Evolutionary conservation across 306 rosid genomes (phyloP).

Genomic region (Coriaria nepalensis): DNA sequence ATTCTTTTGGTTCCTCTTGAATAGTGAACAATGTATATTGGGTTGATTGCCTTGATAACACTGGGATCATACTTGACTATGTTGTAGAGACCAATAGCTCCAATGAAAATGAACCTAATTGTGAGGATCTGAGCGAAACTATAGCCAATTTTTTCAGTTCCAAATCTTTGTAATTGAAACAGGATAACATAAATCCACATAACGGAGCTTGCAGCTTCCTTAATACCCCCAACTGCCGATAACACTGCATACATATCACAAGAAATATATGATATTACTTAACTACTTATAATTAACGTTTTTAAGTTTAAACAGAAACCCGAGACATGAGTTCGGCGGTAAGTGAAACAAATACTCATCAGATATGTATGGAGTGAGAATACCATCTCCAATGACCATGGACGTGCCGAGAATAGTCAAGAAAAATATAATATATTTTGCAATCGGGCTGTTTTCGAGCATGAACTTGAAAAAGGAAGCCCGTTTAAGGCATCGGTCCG

Average conservation of each 20-base stretch:
- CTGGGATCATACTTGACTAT: background rate
- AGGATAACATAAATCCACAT: background rate
- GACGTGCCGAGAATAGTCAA: no score
- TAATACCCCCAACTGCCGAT: background rate
- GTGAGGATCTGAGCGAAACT: background rate
- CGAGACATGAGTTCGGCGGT: no score
- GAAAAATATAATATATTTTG: background rate
- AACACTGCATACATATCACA: no score
- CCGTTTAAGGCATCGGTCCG: background rate
- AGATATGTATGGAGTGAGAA: slow-evolving; percentile 1
- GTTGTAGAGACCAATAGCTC: background rate
- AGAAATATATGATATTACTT: no score
- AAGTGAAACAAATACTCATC: no score
- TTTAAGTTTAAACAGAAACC: no score
- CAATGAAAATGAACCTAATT: background rate
- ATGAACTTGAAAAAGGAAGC: background rate
- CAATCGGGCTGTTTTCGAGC: background rate
- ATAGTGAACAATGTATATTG: background rate
- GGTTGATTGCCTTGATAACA: background rate
- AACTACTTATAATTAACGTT: no score
- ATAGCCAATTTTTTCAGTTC: background rate
- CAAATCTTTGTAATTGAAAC: background rate
- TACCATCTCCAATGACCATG: background rate
- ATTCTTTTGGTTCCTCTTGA: background rate
- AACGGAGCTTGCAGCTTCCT: background rate